Evolutionary conservation across 306 rosid genomes (phyloP).

Genomic region (Fagus crenata): DNA sequence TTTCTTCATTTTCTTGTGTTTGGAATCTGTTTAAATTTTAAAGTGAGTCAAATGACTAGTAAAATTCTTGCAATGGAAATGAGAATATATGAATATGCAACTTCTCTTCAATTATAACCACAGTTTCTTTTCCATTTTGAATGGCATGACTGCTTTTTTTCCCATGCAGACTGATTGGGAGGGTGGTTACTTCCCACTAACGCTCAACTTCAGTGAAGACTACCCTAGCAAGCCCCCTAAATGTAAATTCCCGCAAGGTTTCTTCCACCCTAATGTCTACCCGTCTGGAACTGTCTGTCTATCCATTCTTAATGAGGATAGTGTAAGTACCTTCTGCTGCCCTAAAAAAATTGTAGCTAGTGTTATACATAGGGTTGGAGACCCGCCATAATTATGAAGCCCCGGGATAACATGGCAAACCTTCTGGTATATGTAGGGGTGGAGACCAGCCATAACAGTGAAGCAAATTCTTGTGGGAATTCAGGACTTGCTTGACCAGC

Average conservation of each 20-base stretch:
- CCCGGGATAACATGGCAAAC: not conserved
- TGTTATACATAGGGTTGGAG: constrained; percentile 70
- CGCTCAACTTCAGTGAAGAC: constrained; percentile 96
- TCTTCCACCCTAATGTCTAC: constrained; percentile 97
- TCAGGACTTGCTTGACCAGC: constrained; percentile 92
- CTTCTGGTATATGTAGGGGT: constrained; percentile 55
- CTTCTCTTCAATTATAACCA: not conserved
- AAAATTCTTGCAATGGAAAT: not conserved
- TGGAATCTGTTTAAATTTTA: not conserved
- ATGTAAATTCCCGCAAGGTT: constrained; percentile 88
- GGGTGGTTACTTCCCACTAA: constrained; percentile 86
- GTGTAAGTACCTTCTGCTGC: constrained; percentile 53
- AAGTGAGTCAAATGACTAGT: not conserved
- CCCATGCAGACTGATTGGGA: constrained; percentile 95
- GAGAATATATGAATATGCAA: not conserved
- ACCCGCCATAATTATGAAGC: constrained; percentile 88
- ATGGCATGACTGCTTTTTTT: not conserved
- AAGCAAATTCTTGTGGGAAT: constrained; percentile 96
- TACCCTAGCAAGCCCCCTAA: constrained; percentile 99
- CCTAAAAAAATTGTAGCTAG: not conserved
- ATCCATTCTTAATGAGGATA: constrained; percentile 94
- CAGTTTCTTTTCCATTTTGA: constrained; percentile 1
- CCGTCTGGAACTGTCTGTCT: constrained; percentile 98
- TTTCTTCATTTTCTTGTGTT: not conserved
- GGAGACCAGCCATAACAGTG: constrained; percentile 99